Base-by-base conservation (phyloP, 371 early-diverging fungal species). In the Capillidium heterosporum region DNA sequence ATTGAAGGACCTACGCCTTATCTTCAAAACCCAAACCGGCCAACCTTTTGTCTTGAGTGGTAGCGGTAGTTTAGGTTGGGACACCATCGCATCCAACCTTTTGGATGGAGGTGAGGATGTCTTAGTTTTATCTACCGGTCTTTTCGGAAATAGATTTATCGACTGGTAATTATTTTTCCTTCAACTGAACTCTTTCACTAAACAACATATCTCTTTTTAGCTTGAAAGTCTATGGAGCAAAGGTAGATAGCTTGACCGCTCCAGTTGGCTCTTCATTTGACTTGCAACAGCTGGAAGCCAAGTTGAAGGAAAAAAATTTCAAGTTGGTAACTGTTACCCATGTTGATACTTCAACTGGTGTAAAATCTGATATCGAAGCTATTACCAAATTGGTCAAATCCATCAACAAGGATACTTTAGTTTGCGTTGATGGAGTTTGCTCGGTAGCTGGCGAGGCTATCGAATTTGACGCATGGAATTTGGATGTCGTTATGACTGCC, bases 311-410 rank as follows among this genome's bases (percentile, higher is more conserved):
- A 52, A 67, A 68, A 24, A 75, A 71, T 61, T 92, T 76, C 77
- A 93, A 90, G 78, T 67, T 87, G 52, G 75, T 95, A 48, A 87
- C 90, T 48, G 75, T 93, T 63, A 89, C 94, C 48, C 97, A 96
- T 61, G 94, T 95, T 39, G 97, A 96, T 66, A 96, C 97, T 17
- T 93, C 93, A 32, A 86, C 95, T 35, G 92, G 94, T 59, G 95
- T 94, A 32, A 71, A 91, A 58, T 71, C 75, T 48, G 87, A 91
- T 63, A 77, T 92, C 60, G 71, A 86, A 72, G 71, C 72, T 40
- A 75, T 94, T 59, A 77, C 87, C 41, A 73, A 74, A 57, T 63
- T 85, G 32, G 85, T 94, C 42, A 72, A 76, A 57, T 68, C 78
- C 48, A 69, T 74, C 28, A 90, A 89, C 2, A 94, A 95, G 17